Base-by-base conservation (phyloP, 371 early-diverging fungal species). In the Actinomucor elegans region DNA sequence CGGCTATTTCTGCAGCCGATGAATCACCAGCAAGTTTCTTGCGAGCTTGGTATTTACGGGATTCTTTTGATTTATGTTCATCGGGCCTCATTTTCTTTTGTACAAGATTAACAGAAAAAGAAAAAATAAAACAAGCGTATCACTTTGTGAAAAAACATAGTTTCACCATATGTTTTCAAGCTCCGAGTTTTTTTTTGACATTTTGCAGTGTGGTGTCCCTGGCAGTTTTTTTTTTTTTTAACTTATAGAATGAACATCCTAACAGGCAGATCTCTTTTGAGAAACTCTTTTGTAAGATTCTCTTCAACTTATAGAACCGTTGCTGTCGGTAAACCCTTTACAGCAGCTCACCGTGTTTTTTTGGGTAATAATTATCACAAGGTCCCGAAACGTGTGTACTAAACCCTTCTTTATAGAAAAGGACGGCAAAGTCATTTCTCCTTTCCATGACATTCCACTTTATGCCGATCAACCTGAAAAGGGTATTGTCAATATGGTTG, bases 401-500 rank as follows among this genome's bases (percentile, higher is more conserved):
- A 10, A 51, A 15, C 5, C n/a, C 12, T 7, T 3, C 42, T 41
- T 8, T 31, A 20, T 65, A 87, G 85, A 85, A 75, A 84, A 81
- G 67, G 75, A 90, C 55, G 89, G 89, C 35, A 64, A 63, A 17
- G 63, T 80, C 12, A 78, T 99, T 56, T 98, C 99, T 21, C 94
- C 98, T 36, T 99, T 99, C 81, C 99, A 99, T 79, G 99, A 99
- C 77, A 95, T 99, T 71, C 98, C 99, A 14, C 81, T 97, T n/a
- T 91, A 86, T 66, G 90, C 91, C 44, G 85, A 95, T 64, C 73
- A 78, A 45, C 1, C 23, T 9, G 87, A 88, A 44, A 92, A 93
- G 71, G 85, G 84, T 29, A 73, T 94, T 54, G 73, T 94, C 68
- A 97, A 99, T 86, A 95, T 96, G 93, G 87, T 98, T 35, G 96